These are phyloP conservation scores for Sclerotinia subarctica DNA, from an alignment of 2,329 filamentous ascomycete genomes.

Conservation along the genomic window DNA sequence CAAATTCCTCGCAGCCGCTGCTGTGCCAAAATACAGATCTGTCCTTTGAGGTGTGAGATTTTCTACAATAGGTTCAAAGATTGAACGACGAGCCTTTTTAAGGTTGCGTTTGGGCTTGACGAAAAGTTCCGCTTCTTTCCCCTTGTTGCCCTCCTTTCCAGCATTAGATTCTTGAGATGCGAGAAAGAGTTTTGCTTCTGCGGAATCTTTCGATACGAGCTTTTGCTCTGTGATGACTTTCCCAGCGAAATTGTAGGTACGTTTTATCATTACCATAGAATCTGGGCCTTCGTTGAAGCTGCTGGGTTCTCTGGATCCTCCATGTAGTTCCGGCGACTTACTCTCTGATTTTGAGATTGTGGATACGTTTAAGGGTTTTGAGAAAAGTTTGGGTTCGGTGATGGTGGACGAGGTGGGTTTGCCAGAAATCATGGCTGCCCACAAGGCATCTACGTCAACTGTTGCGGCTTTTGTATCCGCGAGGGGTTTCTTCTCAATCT, in stretches of 20 bases:
- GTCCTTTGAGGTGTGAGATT: constrained; percentile 43
- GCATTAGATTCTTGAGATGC: constrained; percentile 43
- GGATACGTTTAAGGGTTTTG: background rate
- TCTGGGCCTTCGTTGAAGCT: constrained; percentile 36
- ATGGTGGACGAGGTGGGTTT: constrained; percentile 28
- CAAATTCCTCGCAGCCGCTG: constrained; percentile 29
- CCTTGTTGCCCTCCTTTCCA: constrained; percentile 20
- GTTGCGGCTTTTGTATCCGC: constrained; percentile 46
- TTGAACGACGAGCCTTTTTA: constrained; percentile 48
- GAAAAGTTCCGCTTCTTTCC: constrained; percentile 22
- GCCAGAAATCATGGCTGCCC: constrained; percentile 61
- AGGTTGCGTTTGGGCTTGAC: constrained; percentile 36
- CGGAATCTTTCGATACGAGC: constrained; percentile 60
- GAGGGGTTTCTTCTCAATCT: constrained; percentile 33
- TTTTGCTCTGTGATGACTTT: constrained; percentile 71
- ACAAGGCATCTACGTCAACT: constrained; percentile 68
- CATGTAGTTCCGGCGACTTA: constrained; percentile 17
- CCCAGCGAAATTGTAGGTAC: constrained; percentile 72
- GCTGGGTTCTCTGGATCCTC: constrained; percentile 26
- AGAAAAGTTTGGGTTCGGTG: constrained; percentile 9
- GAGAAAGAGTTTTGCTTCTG: constrained; percentile 63
- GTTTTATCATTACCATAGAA: constrained; percentile 59
- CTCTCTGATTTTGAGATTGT: background rate
- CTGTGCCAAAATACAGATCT: constrained; percentile 58
- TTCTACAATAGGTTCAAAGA: constrained; percentile 57